phyloP scores from a whole-genome alignment of 2,329 filamentous ascomycete species.

The Thielaviopsis punctulata region DNA sequence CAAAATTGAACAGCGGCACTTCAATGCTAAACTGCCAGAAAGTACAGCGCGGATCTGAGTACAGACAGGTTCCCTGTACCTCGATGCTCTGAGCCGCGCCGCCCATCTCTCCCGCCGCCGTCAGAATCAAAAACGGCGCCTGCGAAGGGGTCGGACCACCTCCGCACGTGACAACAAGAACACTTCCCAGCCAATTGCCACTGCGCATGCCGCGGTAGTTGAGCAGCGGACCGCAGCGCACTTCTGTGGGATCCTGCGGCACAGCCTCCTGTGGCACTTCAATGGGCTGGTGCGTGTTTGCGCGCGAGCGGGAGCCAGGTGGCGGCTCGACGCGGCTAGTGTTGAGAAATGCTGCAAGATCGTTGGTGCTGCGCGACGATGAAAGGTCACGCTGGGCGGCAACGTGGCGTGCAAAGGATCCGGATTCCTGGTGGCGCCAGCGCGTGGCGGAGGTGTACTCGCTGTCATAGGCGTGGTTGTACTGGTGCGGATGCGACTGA shows the following conservation, averaged over 20 bases:
- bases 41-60: constrained; percentile 52
- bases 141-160: constrained; percentile 22
- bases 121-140: constrained; percentile 4
- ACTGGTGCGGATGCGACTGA: background rate
- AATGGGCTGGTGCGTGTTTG: constrained; percentile 31
- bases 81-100: constrained; percentile 1
- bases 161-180: constrained; percentile 64
- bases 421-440: constrained; percentile 49
- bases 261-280: constrained; percentile 20
- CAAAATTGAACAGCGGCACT: constrained; percentile 52
- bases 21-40: constrained; percentile 87
- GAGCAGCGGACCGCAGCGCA: constrained; percentile 55
- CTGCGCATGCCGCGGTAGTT: constrained; percentile 65
- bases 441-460: constrained; percentile 34
- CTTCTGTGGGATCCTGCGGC: constrained; percentile 33
- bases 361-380: constrained; percentile 26
- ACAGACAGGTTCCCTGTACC: constrained; percentile 40
- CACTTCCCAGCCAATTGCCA: constrained; percentile 65
- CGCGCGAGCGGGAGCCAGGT: constrained; percentile 17
- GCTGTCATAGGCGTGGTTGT: background rate
- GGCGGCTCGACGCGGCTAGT: constrained; percentile 31
- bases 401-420: constrained; percentile 33
- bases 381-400: constrained; percentile 29
- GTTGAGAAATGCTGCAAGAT: constrained; percentile 41
- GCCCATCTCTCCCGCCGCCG: constrained; percentile 2